Base-by-base conservation (phyloP, 768 basidiomycete species). In the Exsudoporus frostii region DNA sequence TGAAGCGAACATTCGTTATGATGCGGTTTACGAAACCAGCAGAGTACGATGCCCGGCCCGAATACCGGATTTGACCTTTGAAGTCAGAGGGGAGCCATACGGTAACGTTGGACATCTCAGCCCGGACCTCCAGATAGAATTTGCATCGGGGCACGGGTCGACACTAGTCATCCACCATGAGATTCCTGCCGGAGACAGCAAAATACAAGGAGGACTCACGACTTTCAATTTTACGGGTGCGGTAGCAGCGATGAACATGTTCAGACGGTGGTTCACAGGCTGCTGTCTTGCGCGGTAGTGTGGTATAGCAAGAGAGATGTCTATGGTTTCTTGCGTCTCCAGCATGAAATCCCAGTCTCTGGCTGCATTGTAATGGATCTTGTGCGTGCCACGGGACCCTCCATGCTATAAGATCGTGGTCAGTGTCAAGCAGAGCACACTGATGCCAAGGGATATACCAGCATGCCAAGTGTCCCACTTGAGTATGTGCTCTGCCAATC, bases 31-130 rank as follows among this genome's bases (percentile, higher is more conserved):
- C 69, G 70, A 91, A 90, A 38, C 87, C 88, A 9, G 86, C 77
- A 20, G 88, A 91, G 68, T 83, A 85, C 8, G 74, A 66, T 6
- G 78, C 73, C 55, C 73, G 79, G 43, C 79, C 79, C 14, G 76
- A 69, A 59, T 80, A 70, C 60, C 76, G 79, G 36, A 91, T 86
- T 34, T 73, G 79, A 22, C 89, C 89, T 50, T 74, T 80, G 71
- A 90, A 90, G 63, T 91, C 88, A 33, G 87, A 89, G 14, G 89
- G 89, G 19, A 91, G 74, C 82, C 84, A 90, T 53, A 90, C 69
- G 6, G 83, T 88, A 29, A 90, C 79, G 60, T 88, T 80, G 37
- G 89, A 85, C n/a, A 74, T 70, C n/a, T 76, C 72, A 17, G 81
- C 84, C 57, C 77, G 78, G 33, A 91, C 73, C 66, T 87, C 82